Base-by-base conservation (phyloP, 2,329 filamentous ascomycete species). In the Cyphellophora attinorum region DNA sequence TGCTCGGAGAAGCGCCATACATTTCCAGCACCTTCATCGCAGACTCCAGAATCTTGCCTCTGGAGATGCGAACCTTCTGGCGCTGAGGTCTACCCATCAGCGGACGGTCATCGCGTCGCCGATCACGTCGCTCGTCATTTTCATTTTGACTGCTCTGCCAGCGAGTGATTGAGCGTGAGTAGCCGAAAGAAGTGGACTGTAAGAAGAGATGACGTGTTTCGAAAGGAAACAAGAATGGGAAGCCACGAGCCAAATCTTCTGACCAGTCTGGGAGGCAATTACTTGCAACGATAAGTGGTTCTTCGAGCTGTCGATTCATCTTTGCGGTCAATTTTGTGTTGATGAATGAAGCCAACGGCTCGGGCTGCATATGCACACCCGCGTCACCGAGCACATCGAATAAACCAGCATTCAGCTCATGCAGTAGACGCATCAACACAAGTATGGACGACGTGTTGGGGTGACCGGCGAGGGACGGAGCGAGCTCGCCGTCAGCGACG, bases 251-350 rank as follows among this genome's bases (percentile, higher is more conserved):
- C 33, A 98, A 64, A 53, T 98, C 91, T 59, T 96, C 89, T 41
- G 85, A 93, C 91, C 91, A 98, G 52, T 75, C 85, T 3, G 91
- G 91, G 23, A 98, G 68, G 55, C 91, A 98, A 53, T 89, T 93
- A 62, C 91, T 96, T 3, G 91, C 91, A 33, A 98, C 91, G 45
- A 98, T 93, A 44, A 98, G 65, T 6, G 91, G 91, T 60, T 98
- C 93, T 54, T 98, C 91, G 10, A 98, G 67, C 57, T 98, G 93
- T 17, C 91, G 80, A 54, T 98, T 98, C 37, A 98, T 73, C 63
- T 98, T 98, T 1, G 91, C 93, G 0, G 91, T 98, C 23, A 98
- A 73, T 58, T 98, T 98, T 1, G 91, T 95, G 54, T 98, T 98
- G 60, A 98, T 91, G 50, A 98, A 98, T 48, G 96, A 88, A 2